phyloP scores from a whole-genome alignment of 345 rosid species.

The Murraya paniculata region DNA sequence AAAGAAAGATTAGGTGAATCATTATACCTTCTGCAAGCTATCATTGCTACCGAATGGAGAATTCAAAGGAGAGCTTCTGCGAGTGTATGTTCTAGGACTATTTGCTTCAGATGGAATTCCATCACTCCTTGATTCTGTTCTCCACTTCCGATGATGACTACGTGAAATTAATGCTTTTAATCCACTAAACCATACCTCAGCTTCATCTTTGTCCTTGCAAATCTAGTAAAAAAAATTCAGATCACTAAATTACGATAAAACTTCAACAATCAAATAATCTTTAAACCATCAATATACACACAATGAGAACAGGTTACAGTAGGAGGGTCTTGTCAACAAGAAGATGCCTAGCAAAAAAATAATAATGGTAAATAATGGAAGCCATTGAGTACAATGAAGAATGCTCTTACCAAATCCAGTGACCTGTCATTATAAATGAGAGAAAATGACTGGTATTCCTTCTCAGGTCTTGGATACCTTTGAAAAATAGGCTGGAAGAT shows the following conservation, averaged over 20 bases:
- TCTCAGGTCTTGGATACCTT: constrained; percentile 97
- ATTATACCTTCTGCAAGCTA: constrained; percentile 76
- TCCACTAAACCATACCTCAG: constrained; percentile 86
- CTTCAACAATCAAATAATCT: constrained; percentile 5
- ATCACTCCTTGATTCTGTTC: constrained; percentile 74
- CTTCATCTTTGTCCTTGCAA: constrained; percentile 84
- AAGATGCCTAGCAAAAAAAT: neutral
- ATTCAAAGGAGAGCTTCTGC: constrained; percentile 85
- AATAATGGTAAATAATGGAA: constrained; percentile 1
- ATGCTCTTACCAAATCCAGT: constrained; percentile 78
- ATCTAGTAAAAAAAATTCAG: constrained; percentile 36
- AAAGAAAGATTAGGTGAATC: constrained; percentile 11
- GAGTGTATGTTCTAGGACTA: constrained; percentile 89
- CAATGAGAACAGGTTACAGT: neutral
- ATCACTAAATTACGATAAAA: constrained; percentile 10
- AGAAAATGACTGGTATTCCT: constrained; percentile 98
- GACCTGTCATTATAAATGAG: constrained; percentile 94
- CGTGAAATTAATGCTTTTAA: constrained; percentile 72
- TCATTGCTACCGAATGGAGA: constrained; percentile 88
- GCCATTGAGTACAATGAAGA: neutral
- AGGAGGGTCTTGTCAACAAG: constrained; percentile 15
- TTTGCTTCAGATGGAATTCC: constrained; percentile 71
- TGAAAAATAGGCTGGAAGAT: constrained; percentile 88
- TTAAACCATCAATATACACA: constrained; percentile 3
- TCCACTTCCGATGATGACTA: constrained; percentile 54